Evolutionary conservation across 257 asterid genomes (phyloP).

Genomic region (Nicotiana knightiana): DNA sequence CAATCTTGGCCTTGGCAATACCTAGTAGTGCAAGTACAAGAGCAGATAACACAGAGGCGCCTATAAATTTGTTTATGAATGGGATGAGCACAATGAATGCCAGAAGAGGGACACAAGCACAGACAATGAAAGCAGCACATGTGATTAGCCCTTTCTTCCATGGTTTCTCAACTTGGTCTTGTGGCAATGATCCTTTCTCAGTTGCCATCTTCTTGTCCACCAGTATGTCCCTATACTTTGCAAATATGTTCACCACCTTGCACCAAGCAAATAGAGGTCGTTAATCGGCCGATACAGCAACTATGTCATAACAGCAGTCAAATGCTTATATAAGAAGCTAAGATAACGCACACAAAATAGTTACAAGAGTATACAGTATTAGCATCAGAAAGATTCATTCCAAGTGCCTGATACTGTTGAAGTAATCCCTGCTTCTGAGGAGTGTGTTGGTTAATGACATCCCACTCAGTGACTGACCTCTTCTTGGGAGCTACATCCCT

Average conservation of each 20-base stretch:
- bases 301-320: background rate
- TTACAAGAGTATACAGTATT: constrained; percentile 17
- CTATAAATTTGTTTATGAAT: constrained; percentile 44
- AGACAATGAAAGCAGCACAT: constrained; percentile 34
- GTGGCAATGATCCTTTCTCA: constrained; percentile 33
- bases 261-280: background rate
- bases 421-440: constrained; percentile 34
- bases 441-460: constrained; percentile 32
- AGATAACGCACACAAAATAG: background rate
- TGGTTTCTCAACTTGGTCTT: constrained; percentile 31
- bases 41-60: constrained; percentile 49
- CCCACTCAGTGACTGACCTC: constrained; percentile 47
- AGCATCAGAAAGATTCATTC: constrained; percentile 49
- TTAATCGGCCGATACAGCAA: background rate
- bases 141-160: constrained; percentile 59
- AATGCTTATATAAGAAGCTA: background rate
- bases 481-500: constrained; percentile 50
- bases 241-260: constrained; percentile 44
- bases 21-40: constrained; percentile 45
- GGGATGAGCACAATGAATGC: constrained; percentile 56
- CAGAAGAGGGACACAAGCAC: constrained; percentile 46
- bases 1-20: constrained; percentile 45
- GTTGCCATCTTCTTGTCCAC: constrained; percentile 44
- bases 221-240: constrained; percentile 44
- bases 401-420: constrained; percentile 36